Percentiles rank a stretch among this genome's conserved stretches.
Conservation (phyloP, 1,284 basidiomycete genomes). For the Cryptococcus jaspeensis region DNA sequence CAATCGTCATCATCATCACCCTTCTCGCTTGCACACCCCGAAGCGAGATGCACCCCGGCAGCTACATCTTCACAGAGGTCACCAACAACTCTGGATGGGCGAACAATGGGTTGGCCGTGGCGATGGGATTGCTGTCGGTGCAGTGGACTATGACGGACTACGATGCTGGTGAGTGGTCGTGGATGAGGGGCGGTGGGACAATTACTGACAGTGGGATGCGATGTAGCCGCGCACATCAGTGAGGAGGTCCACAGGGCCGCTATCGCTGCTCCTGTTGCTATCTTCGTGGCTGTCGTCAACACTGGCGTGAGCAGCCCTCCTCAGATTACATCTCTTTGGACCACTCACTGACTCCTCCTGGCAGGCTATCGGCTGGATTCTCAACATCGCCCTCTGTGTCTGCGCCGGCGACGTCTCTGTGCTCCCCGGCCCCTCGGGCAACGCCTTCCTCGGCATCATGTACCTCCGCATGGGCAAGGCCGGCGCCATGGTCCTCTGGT, state of each 20-base stretch:
- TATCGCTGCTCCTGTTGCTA: conserved; percentile 79
- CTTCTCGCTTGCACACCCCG: conserved; percentile 74
- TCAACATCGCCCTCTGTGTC: conserved; percentile 78
- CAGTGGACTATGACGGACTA: conserved; percentile 76
- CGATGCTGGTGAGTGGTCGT: conserved; percentile 22
- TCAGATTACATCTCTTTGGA: not conserved
- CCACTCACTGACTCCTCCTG: not conserved
- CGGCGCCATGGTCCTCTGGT: conserved; percentile 71
- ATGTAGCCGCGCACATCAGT: conserved; percentile 72
- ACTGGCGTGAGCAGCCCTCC: conserved; percentile 60
- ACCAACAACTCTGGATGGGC: conserved; percentile 67
- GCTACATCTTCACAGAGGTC: conserved; percentile 66
- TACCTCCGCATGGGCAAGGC: conserved; percentile 67
- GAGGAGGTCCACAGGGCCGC: conserved; percentile 88
- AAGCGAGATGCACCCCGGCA: conserved; percentile 72
- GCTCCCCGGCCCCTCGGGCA: conserved; percentile 62
- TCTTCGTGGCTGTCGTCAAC: conserved; percentile 81
- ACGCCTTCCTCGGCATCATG: conserved; percentile 75
- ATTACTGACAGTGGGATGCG: not conserved
- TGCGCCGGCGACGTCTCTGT: conserved; percentile 58
- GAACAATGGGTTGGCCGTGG: conserved; percentile 76
- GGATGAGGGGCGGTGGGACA: not conserved
- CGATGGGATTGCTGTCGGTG: conserved; percentile 83
- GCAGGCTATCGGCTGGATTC: conserved; percentile 66
- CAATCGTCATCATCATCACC: conserved; percentile 70